These are phyloP conservation scores for Ceratocystis diversiconidia DNA, from an alignment of 2,329 filamentous ascomycete species.

Conservation along the genomic window DNA sequence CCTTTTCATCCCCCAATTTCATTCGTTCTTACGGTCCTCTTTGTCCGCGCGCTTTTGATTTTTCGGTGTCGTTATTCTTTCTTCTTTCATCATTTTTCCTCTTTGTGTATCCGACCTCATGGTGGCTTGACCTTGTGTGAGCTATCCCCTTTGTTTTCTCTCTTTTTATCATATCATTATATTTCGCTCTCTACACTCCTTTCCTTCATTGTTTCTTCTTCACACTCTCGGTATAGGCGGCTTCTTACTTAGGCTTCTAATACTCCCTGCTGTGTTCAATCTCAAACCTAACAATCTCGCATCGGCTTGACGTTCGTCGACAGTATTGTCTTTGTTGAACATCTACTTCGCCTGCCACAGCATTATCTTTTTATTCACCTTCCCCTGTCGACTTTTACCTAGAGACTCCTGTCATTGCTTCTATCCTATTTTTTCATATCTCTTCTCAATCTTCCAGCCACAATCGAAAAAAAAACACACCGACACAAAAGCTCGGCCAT, in stretches of 20 bases:
- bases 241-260: not conserved
- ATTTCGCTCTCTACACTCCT: not conserved
- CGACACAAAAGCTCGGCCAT: too few species aligned
- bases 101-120: not conserved
- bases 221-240: not conserved
- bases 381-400: not conserved
- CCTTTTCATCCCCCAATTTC: not conserved
- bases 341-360: not conserved
- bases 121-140: not conserved
- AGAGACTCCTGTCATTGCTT: not conserved
- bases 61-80: not conserved
- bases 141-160: not conserved
- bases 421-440: not conserved
- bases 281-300: not conserved
- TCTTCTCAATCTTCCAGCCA: too few species aligned
- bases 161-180: not conserved
- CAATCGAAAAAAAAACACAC: too few species aligned
- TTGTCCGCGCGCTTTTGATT: not conserved
- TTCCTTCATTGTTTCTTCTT: not conserved
- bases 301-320: not conserved
- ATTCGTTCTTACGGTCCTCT: not conserved
- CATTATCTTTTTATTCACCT: not conserved
- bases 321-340: not conserved
- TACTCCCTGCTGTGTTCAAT: not conserved
- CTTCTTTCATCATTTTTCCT: not conserved